phyloP scores from a whole-genome alignment of 139 green algal species.

The Chlamydomonas incerta region DNA sequence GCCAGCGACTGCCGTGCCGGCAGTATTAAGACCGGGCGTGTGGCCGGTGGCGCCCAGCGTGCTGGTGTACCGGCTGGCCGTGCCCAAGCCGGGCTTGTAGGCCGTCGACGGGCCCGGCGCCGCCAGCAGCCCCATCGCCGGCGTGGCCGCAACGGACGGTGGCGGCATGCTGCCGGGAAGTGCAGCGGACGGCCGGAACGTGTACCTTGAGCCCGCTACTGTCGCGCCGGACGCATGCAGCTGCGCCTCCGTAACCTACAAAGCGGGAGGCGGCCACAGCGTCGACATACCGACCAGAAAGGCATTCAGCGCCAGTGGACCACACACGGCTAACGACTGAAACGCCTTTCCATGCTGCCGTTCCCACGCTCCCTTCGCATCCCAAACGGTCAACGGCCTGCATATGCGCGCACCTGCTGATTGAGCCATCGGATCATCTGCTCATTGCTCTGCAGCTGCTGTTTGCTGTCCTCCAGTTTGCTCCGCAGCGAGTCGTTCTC shows the following conservation, averaged over 20 bases:
- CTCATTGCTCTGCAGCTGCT: conserved; percentile 87
- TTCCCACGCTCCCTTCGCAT: too few relatives aligned
- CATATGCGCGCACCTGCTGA: conserved; percentile 66
- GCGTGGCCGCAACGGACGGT: conserved; percentile 13
- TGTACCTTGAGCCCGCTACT: conserved; percentile 59
- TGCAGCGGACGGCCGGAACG: conserved; percentile 53
- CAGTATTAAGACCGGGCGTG: not conserved
- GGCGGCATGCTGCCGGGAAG: not conserved
- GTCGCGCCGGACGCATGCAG: conserved; percentile 54
- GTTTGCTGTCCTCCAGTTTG: conserved; percentile 87
- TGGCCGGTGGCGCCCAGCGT: not conserved
- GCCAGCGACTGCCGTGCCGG: not conserved
- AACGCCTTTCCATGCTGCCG: too few relatives aligned
- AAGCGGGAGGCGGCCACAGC: not conserved
- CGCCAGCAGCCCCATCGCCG: conserved; percentile 27
- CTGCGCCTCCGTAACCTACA: conserved; percentile 82
- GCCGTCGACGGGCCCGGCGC: not conserved
- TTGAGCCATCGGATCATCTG: conserved; percentile 98
- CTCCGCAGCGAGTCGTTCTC: conserved; percentile 68
- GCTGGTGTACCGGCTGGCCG: not conserved
- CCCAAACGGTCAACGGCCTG: too few relatives aligned
- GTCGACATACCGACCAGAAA: too few relatives aligned
- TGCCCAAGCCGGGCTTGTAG: not conserved
- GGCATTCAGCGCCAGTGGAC: too few relatives aligned
- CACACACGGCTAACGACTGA: too few relatives aligned